These are phyloP conservation scores for Aspergillus baeticus DNA, from an alignment of 495 filamentous ascomycete genomes.

Conservation along the genomic window DNA sequence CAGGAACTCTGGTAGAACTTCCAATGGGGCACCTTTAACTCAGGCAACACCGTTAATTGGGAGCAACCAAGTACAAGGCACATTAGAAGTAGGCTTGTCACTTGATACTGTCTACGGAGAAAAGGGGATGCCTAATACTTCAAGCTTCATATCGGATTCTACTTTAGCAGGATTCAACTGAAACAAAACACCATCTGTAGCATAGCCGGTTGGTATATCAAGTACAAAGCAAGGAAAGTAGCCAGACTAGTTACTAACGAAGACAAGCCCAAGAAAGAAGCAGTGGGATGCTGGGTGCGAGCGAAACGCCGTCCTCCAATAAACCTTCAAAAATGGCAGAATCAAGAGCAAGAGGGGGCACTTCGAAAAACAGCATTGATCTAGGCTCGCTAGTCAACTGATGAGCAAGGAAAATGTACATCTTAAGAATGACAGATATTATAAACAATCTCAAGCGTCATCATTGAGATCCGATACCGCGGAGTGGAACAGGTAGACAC, in stretches of 20 bases:
- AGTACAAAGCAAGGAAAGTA: not conserved
- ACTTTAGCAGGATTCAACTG: not conserved
- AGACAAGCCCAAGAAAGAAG: slow-evolving; percentile 1
- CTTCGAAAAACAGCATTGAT: slow-evolving; percentile 18
- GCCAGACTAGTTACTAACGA: not conserved
- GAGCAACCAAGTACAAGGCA: no score
- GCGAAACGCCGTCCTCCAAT: slow-evolving; percentile 8
- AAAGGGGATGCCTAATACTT: no score
- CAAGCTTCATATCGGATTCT: no score
- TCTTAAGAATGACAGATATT: slow-evolving; percentile 41
- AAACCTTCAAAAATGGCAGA: not conserved
- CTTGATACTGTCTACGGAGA: no score
- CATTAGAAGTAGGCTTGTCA: no score
- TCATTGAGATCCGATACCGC: slow-evolving; percentile 29
- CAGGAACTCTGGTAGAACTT: no score
- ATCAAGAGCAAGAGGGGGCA: slow-evolving; percentile 1
- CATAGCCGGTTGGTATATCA: not conserved
- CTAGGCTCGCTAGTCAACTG: slow-evolving; percentile 30
- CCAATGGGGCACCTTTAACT: no score
- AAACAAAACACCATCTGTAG: not conserved
- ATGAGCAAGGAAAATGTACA: slow-evolving; percentile 39
- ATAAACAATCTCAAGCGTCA: slow-evolving; percentile 38
- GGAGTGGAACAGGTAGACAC: not conserved
- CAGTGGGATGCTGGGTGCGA: slow-evolving; percentile 1
- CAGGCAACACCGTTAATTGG: no score